Conservation (phyloP, 371 early-diverging fungal genomes). For the Circinella umbellata region DNA sequence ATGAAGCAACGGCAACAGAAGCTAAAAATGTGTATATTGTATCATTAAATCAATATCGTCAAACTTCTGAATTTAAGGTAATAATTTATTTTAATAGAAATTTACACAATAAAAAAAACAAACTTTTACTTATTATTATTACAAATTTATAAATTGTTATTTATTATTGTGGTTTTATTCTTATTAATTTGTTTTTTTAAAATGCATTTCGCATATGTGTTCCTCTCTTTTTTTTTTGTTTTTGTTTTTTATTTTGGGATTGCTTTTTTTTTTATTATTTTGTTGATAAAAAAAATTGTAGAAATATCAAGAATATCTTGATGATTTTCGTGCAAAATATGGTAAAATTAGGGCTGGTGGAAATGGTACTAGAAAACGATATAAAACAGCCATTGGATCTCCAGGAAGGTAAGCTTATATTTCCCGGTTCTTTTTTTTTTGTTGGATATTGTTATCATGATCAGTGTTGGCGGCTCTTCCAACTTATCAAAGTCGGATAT, state of each 20-base stretch:
- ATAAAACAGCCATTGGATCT: slow-evolving; percentile 13
- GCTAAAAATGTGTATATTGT: slow-evolving; percentile 48
- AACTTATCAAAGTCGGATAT: too few species aligned
- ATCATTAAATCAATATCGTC: slow-evolving; percentile 37
- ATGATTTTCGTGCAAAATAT: slow-evolving; percentile 49
- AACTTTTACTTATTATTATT: too few species aligned
- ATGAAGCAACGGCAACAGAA: slow-evolving; percentile 44
- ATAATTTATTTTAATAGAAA: too few species aligned
- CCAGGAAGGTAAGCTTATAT: slow-evolving; percentile 8
- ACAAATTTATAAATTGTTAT: too few species aligned
- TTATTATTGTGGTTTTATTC: too few species aligned
- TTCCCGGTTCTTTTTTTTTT: background rate
- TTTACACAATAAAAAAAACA: background rate
- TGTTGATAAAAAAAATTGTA: background rate
- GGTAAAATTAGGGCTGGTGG: slow-evolving; percentile 26
- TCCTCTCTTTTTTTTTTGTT: background rate
- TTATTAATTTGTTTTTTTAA: too few species aligned
- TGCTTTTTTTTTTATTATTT: background rate
- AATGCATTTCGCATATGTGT: too few species aligned
- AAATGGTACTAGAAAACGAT: slow-evolving; percentile 21
- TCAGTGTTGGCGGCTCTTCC: too few species aligned
- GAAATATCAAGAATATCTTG: slow-evolving; percentile 49
- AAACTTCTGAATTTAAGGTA: slow-evolving; percentile 42
- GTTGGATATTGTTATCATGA: too few species aligned
- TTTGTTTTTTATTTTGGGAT: background rate